Percentiles rank a stretch among this genome's conserved stretches.
Conservation (phyloP, 495 filamentous ascomycete genomes). For the Aspergillus haitiensis region DNA sequence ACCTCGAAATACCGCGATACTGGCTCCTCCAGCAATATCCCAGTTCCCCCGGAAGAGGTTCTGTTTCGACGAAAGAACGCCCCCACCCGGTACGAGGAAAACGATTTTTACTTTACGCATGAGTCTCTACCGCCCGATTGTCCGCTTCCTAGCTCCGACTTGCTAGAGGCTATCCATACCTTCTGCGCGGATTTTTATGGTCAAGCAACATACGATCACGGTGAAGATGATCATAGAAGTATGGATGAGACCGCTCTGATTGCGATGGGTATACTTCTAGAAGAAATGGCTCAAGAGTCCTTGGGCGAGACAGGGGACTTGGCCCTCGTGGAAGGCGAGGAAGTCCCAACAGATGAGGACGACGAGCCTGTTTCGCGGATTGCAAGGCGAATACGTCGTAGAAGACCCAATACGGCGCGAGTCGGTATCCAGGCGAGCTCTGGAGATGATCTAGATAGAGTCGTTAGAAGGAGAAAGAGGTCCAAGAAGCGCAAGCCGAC, state of each 20-base stretch:
- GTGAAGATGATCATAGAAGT: slow-evolving; percentile 56
- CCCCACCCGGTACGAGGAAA: slow-evolving; percentile 63
- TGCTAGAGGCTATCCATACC: slow-evolving; percentile 73
- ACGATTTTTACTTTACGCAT: slow-evolving; percentile 69
- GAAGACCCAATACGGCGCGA: slow-evolving; percentile 25
- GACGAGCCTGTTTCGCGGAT: slow-evolving; percentile 11
- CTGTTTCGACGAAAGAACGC: slow-evolving; percentile 65
- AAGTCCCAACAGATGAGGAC: slow-evolving; percentile 30
- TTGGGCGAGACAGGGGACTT: slow-evolving; percentile 73
- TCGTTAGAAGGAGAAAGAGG: slow-evolving; percentile 26
- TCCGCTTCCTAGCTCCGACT: slow-evolving; percentile 66
- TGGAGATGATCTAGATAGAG: slow-evolving; percentile 27
- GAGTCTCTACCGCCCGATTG: slow-evolving; percentile 51
- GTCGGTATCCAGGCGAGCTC: slow-evolving; percentile 24
- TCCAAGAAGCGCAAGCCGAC: slow-evolving; percentile 32
- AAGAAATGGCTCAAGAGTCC: slow-evolving; percentile 65
- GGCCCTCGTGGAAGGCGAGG: slow-evolving; percentile 67
- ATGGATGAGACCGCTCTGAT: slow-evolving; percentile 86
- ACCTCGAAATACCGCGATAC: slow-evolving; percentile 52
- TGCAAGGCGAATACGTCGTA: slow-evolving; percentile 20
- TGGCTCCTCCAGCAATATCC: slow-evolving; percentile 49
- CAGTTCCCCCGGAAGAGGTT: slow-evolving; percentile 70
- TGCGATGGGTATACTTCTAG: slow-evolving; percentile 76
- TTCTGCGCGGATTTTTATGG: slow-evolving; percentile 75
- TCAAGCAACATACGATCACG: slow-evolving; percentile 34